Conservation (phyloP, 2,329 filamentous ascomycete species). For the Penicillium paneum region DNA sequence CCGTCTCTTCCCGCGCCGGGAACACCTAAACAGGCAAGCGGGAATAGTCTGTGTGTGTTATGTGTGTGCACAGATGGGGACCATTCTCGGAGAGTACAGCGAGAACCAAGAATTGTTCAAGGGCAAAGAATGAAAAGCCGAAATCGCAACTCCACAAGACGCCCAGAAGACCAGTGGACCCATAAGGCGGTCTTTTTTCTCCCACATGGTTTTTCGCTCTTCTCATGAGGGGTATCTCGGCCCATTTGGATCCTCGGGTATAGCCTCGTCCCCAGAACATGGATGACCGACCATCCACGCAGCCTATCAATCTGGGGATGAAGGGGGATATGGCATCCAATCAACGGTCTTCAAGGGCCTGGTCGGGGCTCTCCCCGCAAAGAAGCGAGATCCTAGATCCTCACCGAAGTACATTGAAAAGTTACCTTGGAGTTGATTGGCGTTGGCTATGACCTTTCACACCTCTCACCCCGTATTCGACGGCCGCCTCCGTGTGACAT, state of each 20-base stretch:
- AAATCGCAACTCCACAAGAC: background rate
- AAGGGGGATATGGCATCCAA: background rate
- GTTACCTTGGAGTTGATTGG: background rate
- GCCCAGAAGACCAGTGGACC: background rate
- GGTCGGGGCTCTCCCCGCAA: conserved; percentile 9
- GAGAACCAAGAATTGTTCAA: background rate
- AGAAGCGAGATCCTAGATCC: conserved; percentile 9
- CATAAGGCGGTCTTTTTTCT: conserved; percentile 2
- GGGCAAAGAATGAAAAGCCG: background rate
- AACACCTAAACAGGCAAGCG: conserved; percentile 22
- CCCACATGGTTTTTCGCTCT: background rate
- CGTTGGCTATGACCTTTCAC: background rate
- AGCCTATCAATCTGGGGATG: conserved; percentile 5
- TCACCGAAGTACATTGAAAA: conserved; percentile 5
- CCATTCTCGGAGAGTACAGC: conserved; percentile 4
- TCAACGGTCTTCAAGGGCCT: background rate
- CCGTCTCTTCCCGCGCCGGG: conserved; percentile 17
- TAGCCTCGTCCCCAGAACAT: conserved; percentile 1
- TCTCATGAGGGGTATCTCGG: conserved; percentile 7
- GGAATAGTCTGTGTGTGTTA: background rate
- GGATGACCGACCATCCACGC: conserved; percentile 1
- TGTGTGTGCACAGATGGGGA: background rate
- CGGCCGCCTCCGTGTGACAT: conserved; percentile 10
- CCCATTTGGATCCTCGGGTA: conserved; percentile 10
- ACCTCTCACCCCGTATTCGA: conserved; percentile 9